phyloP scores from a whole-genome alignment of 129 eudicot genomes.

The Chrysanthemum makinoi region DNA sequence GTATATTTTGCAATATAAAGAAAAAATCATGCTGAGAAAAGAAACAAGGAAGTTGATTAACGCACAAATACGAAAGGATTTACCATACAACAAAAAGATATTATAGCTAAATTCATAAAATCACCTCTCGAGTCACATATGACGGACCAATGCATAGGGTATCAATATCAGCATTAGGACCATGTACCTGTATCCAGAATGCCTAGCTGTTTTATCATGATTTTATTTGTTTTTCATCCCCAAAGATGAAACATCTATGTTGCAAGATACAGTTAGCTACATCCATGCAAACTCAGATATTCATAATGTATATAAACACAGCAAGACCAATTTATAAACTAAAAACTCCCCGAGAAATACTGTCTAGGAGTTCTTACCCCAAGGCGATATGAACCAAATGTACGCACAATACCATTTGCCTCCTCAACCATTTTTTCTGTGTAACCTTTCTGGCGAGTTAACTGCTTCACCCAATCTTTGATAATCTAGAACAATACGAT shows the following conservation, averaged over 20 bases:
- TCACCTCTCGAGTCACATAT: slow-evolving; percentile 42
- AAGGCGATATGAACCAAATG: slow-evolving; percentile 47
- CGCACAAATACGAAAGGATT: slow-evolving; percentile 3
- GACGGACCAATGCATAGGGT: slow-evolving; percentile 43
- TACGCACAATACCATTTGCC: slow-evolving; percentile 39
- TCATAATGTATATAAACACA: neutral
- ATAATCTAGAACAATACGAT: slow-evolving; percentile 29
- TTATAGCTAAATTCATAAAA: slow-evolving; percentile 2
- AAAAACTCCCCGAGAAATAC: slow-evolving; percentile 3
- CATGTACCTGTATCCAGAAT: slow-evolving; percentile 39
- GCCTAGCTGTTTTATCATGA: slow-evolving; percentile 9
- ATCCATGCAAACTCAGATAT: too few species aligned
- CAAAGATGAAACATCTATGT: slow-evolving; percentile 8
- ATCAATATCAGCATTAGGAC: slow-evolving; percentile 41
- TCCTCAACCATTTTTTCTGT: slow-evolving; percentile 43
- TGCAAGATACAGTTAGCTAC: neutral
- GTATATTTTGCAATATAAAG: slow-evolving; percentile 25
- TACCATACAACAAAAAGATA: neutral
- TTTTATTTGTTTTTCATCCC: slow-evolving; percentile 10
- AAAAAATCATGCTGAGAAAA: slow-evolving; percentile 38
- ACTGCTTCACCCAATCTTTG: slow-evolving; percentile 40
- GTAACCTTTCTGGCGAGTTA: slow-evolving; percentile 43
- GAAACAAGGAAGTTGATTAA: slow-evolving; percentile 9
- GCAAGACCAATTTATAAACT: slow-evolving; percentile 13
- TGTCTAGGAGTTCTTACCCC: slow-evolving; percentile 27